Percentiles rank a stretch among this genome's conserved stretches.
Evolutionary conservation across 1,284 basidiomycete genomes (phyloP).

Genomic region (Stygiomarasmius scandens): DNA sequence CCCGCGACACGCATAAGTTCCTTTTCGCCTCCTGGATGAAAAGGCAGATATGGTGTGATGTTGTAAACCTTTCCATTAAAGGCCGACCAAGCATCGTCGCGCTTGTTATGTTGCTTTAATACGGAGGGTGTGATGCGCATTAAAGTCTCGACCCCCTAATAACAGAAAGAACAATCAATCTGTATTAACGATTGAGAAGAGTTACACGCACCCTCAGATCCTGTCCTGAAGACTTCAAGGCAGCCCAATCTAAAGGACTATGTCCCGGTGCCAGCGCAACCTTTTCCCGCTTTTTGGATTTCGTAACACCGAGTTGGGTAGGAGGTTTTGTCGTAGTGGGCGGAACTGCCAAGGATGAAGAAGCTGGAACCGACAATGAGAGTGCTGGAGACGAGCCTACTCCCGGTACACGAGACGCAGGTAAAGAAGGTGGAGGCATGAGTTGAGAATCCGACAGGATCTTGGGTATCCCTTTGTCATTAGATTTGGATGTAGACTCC

Average conservation of each 20-base stretch:
- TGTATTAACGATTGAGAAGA: no score
- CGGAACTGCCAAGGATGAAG: constrained; percentile 52
- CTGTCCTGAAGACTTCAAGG: constrained; percentile 75
- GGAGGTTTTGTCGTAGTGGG: constrained; percentile 61
- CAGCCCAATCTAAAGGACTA: constrained; percentile 94
- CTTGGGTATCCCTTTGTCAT: constrained; percentile 31
- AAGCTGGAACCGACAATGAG: constrained; percentile 40
- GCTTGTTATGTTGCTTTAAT: constrained; percentile 81
- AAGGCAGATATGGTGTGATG: constrained; percentile 89
- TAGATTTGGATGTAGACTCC: constrained; percentile 14
- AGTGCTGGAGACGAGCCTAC: constrained; percentile 32
- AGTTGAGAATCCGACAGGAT: constrained; percentile 56
- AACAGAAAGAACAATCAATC: no score
- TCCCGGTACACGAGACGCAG: not conserved
- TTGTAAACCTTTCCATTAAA: constrained; percentile 97
- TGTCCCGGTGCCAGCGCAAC: constrained; percentile 92
- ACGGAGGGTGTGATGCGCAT: constrained; percentile 82
- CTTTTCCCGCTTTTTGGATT: constrained; percentile 68
- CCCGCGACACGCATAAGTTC: constrained; percentile 97
- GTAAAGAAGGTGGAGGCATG: constrained; percentile 72
- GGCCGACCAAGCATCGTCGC: constrained; percentile 92
- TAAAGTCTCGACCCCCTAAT: constrained; percentile 66
- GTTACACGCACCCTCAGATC: constrained; percentile 69
- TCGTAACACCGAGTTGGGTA: constrained; percentile 32
- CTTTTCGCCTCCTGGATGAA: constrained; percentile 93